Evolutionary conservation across 208 protist species (phyloP), one percentile per base, ranked within the genome.

Genomic region (Leishmania braziliensis): DNA sequence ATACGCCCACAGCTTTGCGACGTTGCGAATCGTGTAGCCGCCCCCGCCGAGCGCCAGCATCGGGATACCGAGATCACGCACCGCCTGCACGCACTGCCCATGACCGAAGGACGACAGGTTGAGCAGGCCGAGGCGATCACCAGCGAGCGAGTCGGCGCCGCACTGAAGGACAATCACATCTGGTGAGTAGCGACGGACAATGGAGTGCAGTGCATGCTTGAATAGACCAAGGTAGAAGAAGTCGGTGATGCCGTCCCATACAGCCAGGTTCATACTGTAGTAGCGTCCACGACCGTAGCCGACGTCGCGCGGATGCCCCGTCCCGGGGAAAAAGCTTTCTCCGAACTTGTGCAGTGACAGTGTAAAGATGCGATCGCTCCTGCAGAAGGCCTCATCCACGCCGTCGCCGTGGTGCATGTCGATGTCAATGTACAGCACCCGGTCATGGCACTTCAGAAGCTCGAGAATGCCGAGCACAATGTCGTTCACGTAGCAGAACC

Each of bases 401-500:
- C 99, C 99, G 87, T 99, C 99, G 69, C 99, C 99, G 88, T 99
- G 99, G 92, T 99, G 99, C 89, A 99, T 98, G 89, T 99, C 99
- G 79, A 99, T 99, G 89, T 99, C 99, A 65, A 99, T 98, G 88
- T 99, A 99, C 39, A 99, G 87, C 43, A 99, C 99, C 75, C 99
- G 93, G 74, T 96, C 86, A 75, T 96, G 90, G 76, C 91, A 95
- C 80, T 99, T 99, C 60, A 99, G 91, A n/a, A 99, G 96, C 90
- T 99, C 99, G 39, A 99, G 82, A 81, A 99, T 99, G 14, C 90
- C 98, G 39, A 99, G 89, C 5, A 99, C 99, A 83, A 99, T 99
- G 91, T 99, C 99, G 86, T 99, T 99, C 12, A 99, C 94, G 87
- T 99, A 99, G 95, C 99, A 99, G 90, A 99, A 99, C 18, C 99